phyloP scores from a whole-genome alignment of 495 filamentous ascomycete species.

The Pseudoneurospora amorphoporcata region DNA sequence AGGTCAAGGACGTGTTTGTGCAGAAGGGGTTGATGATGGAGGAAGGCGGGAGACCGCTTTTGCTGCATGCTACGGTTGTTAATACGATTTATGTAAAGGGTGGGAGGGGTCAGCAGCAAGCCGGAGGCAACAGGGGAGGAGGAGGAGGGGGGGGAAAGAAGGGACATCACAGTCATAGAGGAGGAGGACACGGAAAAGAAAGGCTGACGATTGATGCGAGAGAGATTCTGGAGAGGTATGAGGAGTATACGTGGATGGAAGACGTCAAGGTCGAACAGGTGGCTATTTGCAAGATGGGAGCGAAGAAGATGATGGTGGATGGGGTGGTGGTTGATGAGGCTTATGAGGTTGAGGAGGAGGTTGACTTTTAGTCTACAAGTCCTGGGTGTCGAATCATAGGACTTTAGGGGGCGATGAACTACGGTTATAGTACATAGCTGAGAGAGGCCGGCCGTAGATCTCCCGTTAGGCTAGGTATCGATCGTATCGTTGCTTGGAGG shows the following conservation, averaged over 20 bases:
- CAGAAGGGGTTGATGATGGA: slow-evolving; percentile 49
- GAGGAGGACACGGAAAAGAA: slow-evolving; percentile 8
- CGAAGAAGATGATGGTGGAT: slow-evolving; percentile 41
- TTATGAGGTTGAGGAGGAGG: slow-evolving; percentile 43
- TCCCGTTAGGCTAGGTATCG: not conserved
- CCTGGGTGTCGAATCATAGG: not conserved
- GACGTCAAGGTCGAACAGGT: slow-evolving; percentile 51
- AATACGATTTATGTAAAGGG: slow-evolving; percentile 74
- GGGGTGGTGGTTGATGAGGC: slow-evolving; percentile 30
- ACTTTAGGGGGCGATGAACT: not conserved
- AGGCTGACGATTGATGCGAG: slow-evolving; percentile 43
- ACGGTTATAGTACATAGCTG: not conserved
- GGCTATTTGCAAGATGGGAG: slow-evolving; percentile 70
- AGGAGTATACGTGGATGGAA: slow-evolving; percentile 51
- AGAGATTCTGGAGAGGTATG: slow-evolving; percentile 39
- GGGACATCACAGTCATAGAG: slow-evolving; percentile 6
- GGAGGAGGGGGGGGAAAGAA: slow-evolving; percentile 26
- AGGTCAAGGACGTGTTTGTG: slow-evolving; percentile 49
- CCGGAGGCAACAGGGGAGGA: slow-evolving; percentile 7
- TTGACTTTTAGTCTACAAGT: slow-evolving; percentile 19
- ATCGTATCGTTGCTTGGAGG: not conserved
- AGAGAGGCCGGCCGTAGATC: not conserved
- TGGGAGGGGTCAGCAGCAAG: not conserved
- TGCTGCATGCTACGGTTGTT: slow-evolving; percentile 75
- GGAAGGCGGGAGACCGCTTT: slow-evolving; percentile 51